Evolutionary conservation across 1,284 basidiomycete genomes (phyloP).

Genomic region (Melampsora abietis-canadensis): DNA sequence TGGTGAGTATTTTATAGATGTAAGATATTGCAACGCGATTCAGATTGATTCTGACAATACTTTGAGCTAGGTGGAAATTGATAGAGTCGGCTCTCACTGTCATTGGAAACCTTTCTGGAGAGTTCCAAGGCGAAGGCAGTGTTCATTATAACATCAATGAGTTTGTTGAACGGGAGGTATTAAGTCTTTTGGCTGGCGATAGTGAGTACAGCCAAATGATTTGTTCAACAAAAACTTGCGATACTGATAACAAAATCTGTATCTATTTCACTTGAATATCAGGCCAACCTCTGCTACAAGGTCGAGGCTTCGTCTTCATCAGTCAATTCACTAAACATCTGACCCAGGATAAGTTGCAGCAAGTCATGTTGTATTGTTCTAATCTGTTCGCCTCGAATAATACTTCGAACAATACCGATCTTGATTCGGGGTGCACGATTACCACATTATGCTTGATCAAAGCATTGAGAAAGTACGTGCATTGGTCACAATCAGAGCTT

Average conservation of each 20-base stretch:
- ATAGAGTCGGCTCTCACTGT: conserved; percentile 79
- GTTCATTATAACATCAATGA: conserved; percentile 1
- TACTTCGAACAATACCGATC: conserved; percentile 52
- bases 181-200: conserved; percentile 70
- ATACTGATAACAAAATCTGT: neutral
- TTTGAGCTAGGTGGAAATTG: conserved; percentile 71
- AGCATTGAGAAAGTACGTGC: conserved; percentile 75
- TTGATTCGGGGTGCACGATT: conserved; percentile 59
- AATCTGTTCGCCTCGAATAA: conserved; percentile 72
- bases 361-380: conserved; percentile 81
- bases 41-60: conserved; percentile 45
- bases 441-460: conserved; percentile 92
- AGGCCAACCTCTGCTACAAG: conserved; percentile 88
- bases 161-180: neutral
- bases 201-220: conserved; percentile 57
- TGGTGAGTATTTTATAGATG: conserved; percentile 47
- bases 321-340: conserved; percentile 78
- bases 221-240: neutral
- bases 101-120: conserved; percentile 67
- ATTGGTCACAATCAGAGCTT: conserved; percentile 27
- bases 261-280: neutral
- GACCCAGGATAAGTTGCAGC: conserved; percentile 67
- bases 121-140: conserved; percentile 8
- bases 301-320: conserved; percentile 88
- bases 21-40: neutral